A percentile compares a stretch with the other conserved stretches of the same genome.
Conservation (phyloP, 495 filamentous ascomycete species). For the Jackrogersella minutella region DNA sequence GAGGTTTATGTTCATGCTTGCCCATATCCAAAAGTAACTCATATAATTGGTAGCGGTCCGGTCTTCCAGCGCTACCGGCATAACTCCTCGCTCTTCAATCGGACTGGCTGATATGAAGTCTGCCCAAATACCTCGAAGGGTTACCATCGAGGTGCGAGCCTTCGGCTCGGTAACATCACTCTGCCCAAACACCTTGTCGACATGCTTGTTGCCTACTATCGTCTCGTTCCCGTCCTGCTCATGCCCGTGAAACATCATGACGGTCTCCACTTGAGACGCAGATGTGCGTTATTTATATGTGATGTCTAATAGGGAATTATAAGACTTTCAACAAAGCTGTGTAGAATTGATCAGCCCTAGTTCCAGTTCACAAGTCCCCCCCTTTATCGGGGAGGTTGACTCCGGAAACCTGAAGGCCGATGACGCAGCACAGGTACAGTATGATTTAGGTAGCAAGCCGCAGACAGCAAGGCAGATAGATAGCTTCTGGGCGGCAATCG, state of each 20-base stretch:
- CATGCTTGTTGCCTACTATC: conserved; percentile 4
- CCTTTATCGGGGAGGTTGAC: background rate
- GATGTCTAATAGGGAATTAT: no score
- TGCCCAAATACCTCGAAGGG: background rate
- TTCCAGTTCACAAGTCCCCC: background rate
- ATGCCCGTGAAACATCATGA: conserved; percentile 9
- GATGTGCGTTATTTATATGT: background rate
- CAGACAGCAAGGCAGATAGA: no score
- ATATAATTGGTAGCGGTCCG: conserved; percentile 56
- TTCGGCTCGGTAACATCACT: conserved; percentile 13
- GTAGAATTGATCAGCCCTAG: no score
- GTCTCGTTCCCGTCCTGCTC: background rate
- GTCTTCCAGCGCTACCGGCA: conserved; percentile 61
- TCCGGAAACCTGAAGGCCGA: background rate
- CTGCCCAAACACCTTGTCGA: conserved; percentile 13
- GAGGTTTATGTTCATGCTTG: conserved; percentile 53
- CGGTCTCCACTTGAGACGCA: background rate
- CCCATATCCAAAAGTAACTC: conserved; percentile 59
- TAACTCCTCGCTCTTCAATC: conserved; percentile 58
- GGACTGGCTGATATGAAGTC: conserved; percentile 19
- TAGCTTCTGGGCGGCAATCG: no score
- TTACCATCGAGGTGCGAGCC: background rate
- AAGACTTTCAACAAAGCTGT: background rate
- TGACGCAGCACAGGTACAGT: background rate
- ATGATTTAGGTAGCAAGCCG: no score